A percentile compares a stretch with the other conserved stretches of the same genome.
Evolutionary conservation across 495 filamentous ascomycete genomes (phyloP).

Genomic region (Aspergillus leporis): DNA sequence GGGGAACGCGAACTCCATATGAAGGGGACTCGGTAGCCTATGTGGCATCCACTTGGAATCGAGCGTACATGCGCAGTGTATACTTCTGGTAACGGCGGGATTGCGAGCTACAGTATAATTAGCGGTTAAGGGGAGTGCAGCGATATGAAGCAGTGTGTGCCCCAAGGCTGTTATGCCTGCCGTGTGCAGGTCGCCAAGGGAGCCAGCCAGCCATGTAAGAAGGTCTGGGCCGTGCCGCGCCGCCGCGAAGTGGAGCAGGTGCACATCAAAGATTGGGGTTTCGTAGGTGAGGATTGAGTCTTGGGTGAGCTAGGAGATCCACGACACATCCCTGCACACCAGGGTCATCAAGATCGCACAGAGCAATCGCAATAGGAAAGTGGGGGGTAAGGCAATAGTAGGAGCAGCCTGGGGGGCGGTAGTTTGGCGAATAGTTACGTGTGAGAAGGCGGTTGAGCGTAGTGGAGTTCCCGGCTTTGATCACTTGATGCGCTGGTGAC

Average conservation of each 20-base stretch:
- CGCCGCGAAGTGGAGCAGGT: slow-evolving; percentile 21
- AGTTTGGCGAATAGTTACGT: slow-evolving; percentile 12
- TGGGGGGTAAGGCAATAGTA: slow-evolving; percentile 16
- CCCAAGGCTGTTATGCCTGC: slow-evolving; percentile 10
- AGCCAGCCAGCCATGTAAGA: slow-evolving; percentile 13
- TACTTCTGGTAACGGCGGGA: slow-evolving; percentile 9
- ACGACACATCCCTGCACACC: slow-evolving; percentile 9
- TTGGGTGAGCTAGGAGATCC: slow-evolving; percentile 10
- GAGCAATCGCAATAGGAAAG: no score
- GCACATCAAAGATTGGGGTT: slow-evolving; percentile 19
- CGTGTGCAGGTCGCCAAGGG: slow-evolving; percentile 1
- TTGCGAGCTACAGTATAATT: background rate
- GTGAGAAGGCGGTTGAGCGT: slow-evolving; percentile 13
- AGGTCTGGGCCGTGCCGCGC: slow-evolving; percentile 17
- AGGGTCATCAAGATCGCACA: slow-evolving; percentile 10
- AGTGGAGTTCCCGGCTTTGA: slow-evolving; percentile 5
- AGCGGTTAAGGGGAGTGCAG: slow-evolving; percentile 6
- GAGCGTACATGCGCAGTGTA: slow-evolving; percentile 15
- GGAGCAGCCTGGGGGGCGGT: slow-evolving; percentile 10
- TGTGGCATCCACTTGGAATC: slow-evolving; percentile 3
- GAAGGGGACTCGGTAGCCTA: background rate
- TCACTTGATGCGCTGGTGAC: slow-evolving; percentile 16
- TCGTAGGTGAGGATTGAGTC: slow-evolving; percentile 13
- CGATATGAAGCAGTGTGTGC: slow-evolving; percentile 19
- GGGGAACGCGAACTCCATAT: background rate